Evolutionary conservation across 768 basidiomycete genomes (phyloP).

Genomic region (Auricularia sp.): DNA sequence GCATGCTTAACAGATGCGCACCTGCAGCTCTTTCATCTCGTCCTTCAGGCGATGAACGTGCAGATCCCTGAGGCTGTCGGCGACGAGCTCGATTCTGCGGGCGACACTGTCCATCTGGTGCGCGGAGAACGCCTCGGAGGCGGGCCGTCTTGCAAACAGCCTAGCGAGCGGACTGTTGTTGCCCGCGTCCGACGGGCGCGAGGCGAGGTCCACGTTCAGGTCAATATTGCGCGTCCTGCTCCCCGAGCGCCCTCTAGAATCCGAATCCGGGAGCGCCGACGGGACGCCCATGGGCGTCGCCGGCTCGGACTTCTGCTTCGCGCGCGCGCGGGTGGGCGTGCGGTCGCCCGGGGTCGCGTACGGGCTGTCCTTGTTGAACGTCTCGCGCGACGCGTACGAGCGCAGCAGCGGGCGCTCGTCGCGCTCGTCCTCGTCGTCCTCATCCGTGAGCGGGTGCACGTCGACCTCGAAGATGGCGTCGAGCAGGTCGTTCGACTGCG

Average conservation of each 20-base stretch:
- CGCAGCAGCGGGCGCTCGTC: background rate
- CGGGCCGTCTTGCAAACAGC: slow-evolving; percentile 13
- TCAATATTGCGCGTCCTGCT: slow-evolving; percentile 2
- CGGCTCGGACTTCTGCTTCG: slow-evolving; percentile 17
- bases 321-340: background rate
- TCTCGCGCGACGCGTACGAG: slow-evolving; percentile 1
- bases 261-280: slow-evolving; percentile 32
- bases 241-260: slow-evolving; percentile 21
- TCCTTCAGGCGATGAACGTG: slow-evolving; percentile 61
- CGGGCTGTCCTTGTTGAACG: slow-evolving; percentile 4
- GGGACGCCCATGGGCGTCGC: slow-evolving; percentile 39
- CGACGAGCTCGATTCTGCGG: slow-evolving; percentile 43
- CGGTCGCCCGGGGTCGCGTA: slow-evolving; percentile 7
- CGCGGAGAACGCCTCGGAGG: background rate
- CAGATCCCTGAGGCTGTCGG: slow-evolving; percentile 54
- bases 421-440: slow-evolving; percentile 8
- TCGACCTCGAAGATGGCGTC: slow-evolving; percentile 76
- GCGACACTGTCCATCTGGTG: background rate
- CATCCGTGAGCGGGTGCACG: slow-evolving; percentile 1
- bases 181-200: background rate
- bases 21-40: slow-evolving; percentile 79
- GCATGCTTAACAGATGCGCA: slow-evolving; percentile 18
- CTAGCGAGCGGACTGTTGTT: slow-evolving; percentile 17
- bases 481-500: slow-evolving; percentile 53
- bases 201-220: slow-evolving; percentile 2